Percentiles rank a stretch among this genome's conserved stretches.
phyloP scores from a whole-genome alignment of 2,329 filamentous ascomycete genomes.

The Fusarium duplospermum region DNA sequence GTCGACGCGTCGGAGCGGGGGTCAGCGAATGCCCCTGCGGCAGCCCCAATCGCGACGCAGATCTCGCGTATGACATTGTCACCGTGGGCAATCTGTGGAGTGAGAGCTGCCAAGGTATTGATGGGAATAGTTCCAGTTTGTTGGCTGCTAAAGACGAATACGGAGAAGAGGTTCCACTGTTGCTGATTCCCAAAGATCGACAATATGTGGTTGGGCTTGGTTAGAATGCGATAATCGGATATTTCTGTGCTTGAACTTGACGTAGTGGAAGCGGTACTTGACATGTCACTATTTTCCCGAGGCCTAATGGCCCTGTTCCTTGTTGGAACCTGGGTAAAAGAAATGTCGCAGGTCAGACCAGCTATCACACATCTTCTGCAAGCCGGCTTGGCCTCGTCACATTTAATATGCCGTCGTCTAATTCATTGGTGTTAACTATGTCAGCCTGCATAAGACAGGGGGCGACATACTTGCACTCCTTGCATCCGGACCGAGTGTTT shows the following conservation, averaged over 20 bases:
- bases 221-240: constrained; percentile 27
- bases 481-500: constrained; percentile 37
- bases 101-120: constrained; percentile 31
- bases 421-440: background rate
- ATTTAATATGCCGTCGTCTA: constrained; percentile 42
- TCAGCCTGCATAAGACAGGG: background rate
- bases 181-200: constrained; percentile 35
- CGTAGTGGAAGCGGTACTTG: background rate
- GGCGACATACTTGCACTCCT: constrained; percentile 37
- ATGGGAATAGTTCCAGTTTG: constrained; percentile 35
- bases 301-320: background rate
- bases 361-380: constrained; percentile 30
- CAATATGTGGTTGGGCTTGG: constrained; percentile 23
- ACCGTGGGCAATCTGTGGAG: constrained; percentile 35
- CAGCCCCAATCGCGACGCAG: constrained; percentile 37
- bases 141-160: constrained; percentile 32
- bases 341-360: constrained; percentile 26
- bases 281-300: background rate
- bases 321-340: constrained; percentile 7
- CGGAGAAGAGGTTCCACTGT: constrained; percentile 37
- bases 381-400: constrained; percentile 36
- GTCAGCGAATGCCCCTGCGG: constrained; percentile 25
- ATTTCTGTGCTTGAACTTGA: background rate
- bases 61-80: constrained; percentile 33
- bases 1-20: constrained; percentile 4